Percentiles rank a stretch among this genome's conserved stretches.
phyloP scores from a whole-genome alignment of 2,329 filamentous ascomycete genomes.

The Harringtonia lauricola region DNA sequence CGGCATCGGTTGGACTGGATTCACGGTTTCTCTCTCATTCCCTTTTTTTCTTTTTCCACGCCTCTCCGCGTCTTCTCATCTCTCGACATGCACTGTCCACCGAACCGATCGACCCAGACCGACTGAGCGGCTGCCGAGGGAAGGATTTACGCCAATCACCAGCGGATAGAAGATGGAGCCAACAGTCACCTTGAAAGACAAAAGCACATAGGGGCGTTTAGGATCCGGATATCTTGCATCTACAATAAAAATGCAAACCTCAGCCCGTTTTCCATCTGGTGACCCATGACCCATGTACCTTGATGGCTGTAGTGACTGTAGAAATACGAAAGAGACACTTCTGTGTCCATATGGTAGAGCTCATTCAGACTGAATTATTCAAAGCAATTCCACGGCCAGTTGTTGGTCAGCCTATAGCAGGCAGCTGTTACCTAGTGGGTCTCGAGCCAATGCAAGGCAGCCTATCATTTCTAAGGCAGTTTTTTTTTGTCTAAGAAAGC shows the following conservation, averaged over 20 bases:
- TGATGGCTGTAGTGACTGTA: too few species aligned
- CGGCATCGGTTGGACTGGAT: too few species aligned
- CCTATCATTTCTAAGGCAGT: too few species aligned
- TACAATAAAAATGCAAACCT: conserved; percentile 25
- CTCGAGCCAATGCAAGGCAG: too few species aligned
- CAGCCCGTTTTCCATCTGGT: neutral
- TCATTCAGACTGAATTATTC: too few species aligned
- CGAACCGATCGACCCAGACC: conserved; percentile 9
- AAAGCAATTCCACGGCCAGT: too few species aligned
- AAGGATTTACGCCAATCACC: conserved; percentile 12
- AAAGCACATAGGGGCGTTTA: conserved; percentile 46
- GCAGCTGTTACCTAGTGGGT: too few species aligned
- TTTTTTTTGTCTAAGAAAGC: too few species aligned
- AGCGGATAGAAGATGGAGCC: conserved; percentile 66
- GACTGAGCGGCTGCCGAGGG: conserved; percentile 11
- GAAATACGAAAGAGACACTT: too few species aligned
- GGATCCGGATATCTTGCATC: conserved; percentile 77
- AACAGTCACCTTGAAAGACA: conserved; percentile 31
- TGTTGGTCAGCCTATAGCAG: too few species aligned
- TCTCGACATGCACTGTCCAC: conserved; percentile 15
- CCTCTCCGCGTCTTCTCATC: neutral
- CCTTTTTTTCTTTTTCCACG: neutral
- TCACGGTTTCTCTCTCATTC: neutral
- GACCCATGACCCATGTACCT: neutral
- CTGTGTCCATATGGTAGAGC: too few species aligned